Percentiles rank a stretch among this genome's conserved stretches.
Conservation (phyloP, 2,329 filamentous ascomycete genomes). For the Hymenoscyphus linearis region DNA sequence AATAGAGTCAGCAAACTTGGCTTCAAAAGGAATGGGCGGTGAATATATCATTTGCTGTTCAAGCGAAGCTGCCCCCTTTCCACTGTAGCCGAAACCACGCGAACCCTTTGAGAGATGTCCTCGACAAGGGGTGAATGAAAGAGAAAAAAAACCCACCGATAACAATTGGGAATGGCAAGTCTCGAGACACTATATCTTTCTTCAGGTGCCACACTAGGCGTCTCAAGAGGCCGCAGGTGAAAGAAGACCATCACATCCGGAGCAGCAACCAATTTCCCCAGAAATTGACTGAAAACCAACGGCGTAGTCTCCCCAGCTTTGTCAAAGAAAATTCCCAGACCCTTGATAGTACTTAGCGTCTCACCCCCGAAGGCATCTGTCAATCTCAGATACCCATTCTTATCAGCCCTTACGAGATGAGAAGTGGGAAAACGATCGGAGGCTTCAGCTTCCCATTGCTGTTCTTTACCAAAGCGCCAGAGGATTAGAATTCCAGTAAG, state of each 20-base stretch:
- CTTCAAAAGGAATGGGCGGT: neutral
- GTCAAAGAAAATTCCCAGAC: slow-evolving; percentile 71
- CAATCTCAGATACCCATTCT: slow-evolving; percentile 37
- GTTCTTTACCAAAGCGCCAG: slow-evolving; percentile 74
- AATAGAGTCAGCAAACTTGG: neutral
- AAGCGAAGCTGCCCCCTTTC: no score
- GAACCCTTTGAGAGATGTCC: no score
- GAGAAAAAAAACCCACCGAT: slow-evolving; percentile 33
- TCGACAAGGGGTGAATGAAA: neutral
- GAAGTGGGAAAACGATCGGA: slow-evolving; percentile 51
- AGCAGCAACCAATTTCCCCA: slow-evolving; percentile 63
- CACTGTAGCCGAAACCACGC: no score
- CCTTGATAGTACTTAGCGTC: slow-evolving; percentile 44
- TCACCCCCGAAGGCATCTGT: slow-evolving; percentile 36
- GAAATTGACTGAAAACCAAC: slow-evolving; percentile 64
- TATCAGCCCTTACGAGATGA: slow-evolving; percentile 34
- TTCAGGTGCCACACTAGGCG: slow-evolving; percentile 46
- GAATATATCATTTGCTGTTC: no score
- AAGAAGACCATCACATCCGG: slow-evolving; percentile 68
- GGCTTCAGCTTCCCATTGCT: slow-evolving; percentile 67
- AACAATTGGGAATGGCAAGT: slow-evolving; percentile 51
- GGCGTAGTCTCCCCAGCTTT: slow-evolving; percentile 64
- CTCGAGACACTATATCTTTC: slow-evolving; percentile 41
- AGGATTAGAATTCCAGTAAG: slow-evolving; percentile 62
- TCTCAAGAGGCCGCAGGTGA: slow-evolving; percentile 59